phyloP scores from a whole-genome alignment of 495 filamentous ascomycete species.

The Xylaria palmicola region DNA sequence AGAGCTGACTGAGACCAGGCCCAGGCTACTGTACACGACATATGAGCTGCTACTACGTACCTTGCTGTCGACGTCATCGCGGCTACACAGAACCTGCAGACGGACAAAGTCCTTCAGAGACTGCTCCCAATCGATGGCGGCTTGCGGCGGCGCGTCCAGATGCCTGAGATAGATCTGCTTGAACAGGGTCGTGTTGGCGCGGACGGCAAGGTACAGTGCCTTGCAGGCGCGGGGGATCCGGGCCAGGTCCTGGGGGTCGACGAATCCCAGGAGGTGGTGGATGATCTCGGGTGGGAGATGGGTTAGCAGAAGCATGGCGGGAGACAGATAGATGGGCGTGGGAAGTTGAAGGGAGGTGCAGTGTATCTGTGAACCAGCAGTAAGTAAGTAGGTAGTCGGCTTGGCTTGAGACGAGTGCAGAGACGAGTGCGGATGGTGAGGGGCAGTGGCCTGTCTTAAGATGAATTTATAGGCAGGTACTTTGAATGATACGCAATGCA shows the following conservation, averaged over 20 bases:
- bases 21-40: too few relatives aligned
- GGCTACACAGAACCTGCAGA: constrained; percentile 42
- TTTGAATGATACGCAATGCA: too few relatives aligned
- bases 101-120: constrained; percentile 49
- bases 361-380: too few relatives aligned
- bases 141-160: constrained; percentile 35
- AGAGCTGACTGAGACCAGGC: too few relatives aligned
- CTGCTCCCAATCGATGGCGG: constrained; percentile 48
- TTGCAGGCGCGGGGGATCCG: constrained; percentile 48
- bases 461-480: too few relatives aligned
- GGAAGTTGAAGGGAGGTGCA: too few relatives aligned
- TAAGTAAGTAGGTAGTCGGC: too few relatives aligned
- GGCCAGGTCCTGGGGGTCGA: constrained; percentile 54
- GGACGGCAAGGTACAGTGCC: constrained; percentile 46
- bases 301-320: constrained; percentile 23
- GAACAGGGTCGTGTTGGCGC: constrained; percentile 51
- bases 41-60: too few relatives aligned
- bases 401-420: too few relatives aligned
- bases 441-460: too few relatives aligned
- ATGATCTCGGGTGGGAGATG: constrained; percentile 59
- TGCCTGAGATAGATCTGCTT: constrained; percentile 51
- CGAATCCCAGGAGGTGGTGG: constrained; percentile 52
- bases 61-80: constrained; percentile 30
- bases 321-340: too few relatives aligned
- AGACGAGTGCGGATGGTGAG: too few relatives aligned